Base-by-base conservation (phyloP, 1,139 yeast species). In the Eremothecium cymbalariae region DNA sequence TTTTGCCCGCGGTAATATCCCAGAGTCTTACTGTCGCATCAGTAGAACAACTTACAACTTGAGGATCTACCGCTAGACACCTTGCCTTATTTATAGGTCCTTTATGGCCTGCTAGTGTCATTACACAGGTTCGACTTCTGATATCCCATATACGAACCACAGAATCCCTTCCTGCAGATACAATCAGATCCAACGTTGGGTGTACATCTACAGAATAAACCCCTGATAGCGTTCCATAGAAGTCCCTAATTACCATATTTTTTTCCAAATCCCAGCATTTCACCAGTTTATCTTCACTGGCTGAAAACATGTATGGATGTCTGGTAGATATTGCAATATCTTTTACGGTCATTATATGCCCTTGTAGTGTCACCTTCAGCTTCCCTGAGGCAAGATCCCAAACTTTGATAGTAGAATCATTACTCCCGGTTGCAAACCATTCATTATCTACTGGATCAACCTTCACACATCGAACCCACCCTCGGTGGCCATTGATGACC, bases 261-360 rank as follows among this genome's bases (percentile, higher is more conserved):
- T 78, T 72, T 57, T 90, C 97, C 48, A 93, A 65, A 62, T 93
- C 98, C 96, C 97, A 93, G 59, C 97, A 88, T 51, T 86, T 75
- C n/a, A 86, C 85, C 25, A 86, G 72, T 55, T 88, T 88, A 59
- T 93, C 99, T 54, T 90, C 97, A 24, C 95, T 83, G 18, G 93
- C 93, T 8, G 93, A 76, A 54, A 86, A 93, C 62, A 93, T 64
- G 57, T 90, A 90, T 0, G 97, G 96, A 50, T 76, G 85, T 38
- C 82, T 64, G 3, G 69, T 62, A 0, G 95, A 83, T 1, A 88
- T 71, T 0, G 70, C 78, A 18, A 90, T 55, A 1, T 86, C 81
- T 36, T 95, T 64, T 1, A 93, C 90, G 0, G 86, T 77, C 94
- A 90, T 82, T 4, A 82, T 72, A 59, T 93, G 98, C 0, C 96